These are phyloP conservation scores for Solanum hybrid DNA, from an alignment of 305 asterid species.

Conservation along the genomic window DNA sequence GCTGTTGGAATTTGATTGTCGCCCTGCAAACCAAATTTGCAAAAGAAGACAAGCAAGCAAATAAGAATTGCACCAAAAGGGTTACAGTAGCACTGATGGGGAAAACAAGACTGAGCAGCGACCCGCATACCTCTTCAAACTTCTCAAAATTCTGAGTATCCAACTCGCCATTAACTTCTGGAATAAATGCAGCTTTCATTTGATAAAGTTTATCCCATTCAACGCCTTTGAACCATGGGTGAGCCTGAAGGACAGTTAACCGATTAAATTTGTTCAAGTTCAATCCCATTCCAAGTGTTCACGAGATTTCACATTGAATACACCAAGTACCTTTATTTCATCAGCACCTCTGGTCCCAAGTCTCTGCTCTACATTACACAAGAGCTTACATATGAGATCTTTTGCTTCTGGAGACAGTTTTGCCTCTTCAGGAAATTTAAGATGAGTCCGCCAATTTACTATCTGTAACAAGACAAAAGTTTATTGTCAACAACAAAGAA, in stretches of 20 bases:
- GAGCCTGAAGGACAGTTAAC: slow-evolving; percentile 49
- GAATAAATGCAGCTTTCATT: slow-evolving; percentile 89
- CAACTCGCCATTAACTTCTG: slow-evolving; percentile 85
- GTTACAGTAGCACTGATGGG: background rate
- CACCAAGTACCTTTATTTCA: slow-evolving; percentile 62
- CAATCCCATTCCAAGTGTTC: slow-evolving; percentile 3
- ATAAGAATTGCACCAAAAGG: slow-evolving; percentile 7
- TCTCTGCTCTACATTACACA: slow-evolving; percentile 87
- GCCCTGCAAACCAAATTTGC: slow-evolving; percentile 31
- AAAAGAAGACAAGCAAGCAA: slow-evolving; percentile 11
- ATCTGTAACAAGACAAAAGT: slow-evolving; percentile 38
- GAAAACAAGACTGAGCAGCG: background rate
- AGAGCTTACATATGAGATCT: slow-evolving; percentile 79
- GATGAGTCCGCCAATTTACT: slow-evolving; percentile 83
- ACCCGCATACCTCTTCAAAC: slow-evolving; percentile 69
- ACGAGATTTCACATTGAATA: background rate
- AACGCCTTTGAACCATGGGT: slow-evolving; percentile 73
- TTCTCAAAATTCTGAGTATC: slow-evolving; percentile 94
- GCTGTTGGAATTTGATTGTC: slow-evolving; percentile 56
- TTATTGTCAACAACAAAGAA: slow-evolving; percentile 4
- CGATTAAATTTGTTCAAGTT: background rate
- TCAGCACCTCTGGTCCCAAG: slow-evolving; percentile 83
- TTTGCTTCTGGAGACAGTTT: slow-evolving; percentile 77
- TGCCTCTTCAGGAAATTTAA: slow-evolving; percentile 91
- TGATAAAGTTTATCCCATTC: slow-evolving; percentile 79